Base-by-base conservation (phyloP, 345 rosid species). In the Chamaenerion angustifolium region DNA sequence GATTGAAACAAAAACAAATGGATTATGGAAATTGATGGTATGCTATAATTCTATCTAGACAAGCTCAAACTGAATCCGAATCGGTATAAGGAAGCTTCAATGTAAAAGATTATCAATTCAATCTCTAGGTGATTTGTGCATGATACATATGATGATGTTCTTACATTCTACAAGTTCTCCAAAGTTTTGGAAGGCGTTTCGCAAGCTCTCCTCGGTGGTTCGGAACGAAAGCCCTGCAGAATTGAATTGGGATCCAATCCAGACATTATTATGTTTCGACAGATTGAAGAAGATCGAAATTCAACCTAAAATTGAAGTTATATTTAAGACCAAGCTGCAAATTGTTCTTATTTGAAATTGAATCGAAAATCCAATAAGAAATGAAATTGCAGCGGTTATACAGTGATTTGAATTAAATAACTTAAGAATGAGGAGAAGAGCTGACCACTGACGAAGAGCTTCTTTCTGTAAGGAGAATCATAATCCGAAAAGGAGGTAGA, bases 181-280 rank as follows among this genome's bases (percentile, higher is more conserved):
- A 57, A 76, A 87, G 53, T 71, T 64, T 56, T 75, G 52, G 63
- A 87, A 87, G 49, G 85, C 83, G 37, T 87, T 79, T 53, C 67
- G 64, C 67, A 87, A 75, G 63, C 69, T 65, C 62, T 78, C 93
- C 49, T 82, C 83, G 12, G 89, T 75, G 44, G 95, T 78, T 8
- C 81, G 86, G 56, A 87, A 83, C 40, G 89, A 87, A 51, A 87
- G 78, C 57, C 93, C 95, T 83, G 79, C 52, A 46, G 17, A 23
- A 51, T 47, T 55, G 11, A 45, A 42, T 18, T 27, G 1, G 50
- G 12, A 17, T 17, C 25, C 17, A 10, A 11, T 47, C 25, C 25
- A 47, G 25, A 4, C 50, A 47, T 10, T 47, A 11, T 11, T 47
- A 47, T 19, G 37, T 31, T 31, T 31, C 5, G 37, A 31, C 37